Percentiles rank a stretch among this genome's conserved stretches.
Evolutionary conservation across 2,329 filamentous ascomycete genomes (phyloP).

Genomic region (Aspergillus transmontanensis): DNA sequence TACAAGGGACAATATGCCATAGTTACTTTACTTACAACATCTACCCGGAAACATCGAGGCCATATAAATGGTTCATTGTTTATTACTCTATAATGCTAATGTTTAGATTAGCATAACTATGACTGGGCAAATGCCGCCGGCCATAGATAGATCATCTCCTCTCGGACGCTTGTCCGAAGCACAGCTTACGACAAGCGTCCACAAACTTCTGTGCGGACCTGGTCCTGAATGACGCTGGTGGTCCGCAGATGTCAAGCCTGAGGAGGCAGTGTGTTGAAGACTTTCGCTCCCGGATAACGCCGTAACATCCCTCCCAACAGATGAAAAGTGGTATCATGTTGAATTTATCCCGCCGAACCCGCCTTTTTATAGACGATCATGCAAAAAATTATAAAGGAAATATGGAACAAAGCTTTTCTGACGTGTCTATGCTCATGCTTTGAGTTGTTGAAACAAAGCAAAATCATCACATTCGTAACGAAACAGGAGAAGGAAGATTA

Average conservation of each 20-base stretch:
- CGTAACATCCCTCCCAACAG: slow-evolving; percentile 44
- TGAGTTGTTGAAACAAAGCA: slow-evolving; percentile 56
- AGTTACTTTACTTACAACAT: neutral
- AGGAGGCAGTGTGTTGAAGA: slow-evolving; percentile 42
- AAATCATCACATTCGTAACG: slow-evolving; percentile 49
- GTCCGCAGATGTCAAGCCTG: slow-evolving; percentile 15
- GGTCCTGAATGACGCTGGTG: neutral
- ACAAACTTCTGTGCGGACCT: slow-evolving; percentile 3
- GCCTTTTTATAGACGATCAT: slow-evolving; percentile 37
- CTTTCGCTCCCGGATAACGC: slow-evolving; percentile 46
- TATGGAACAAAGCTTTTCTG: slow-evolving; percentile 30
- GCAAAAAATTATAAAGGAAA: slow-evolving; percentile 42
- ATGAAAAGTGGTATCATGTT: slow-evolving; percentile 53
- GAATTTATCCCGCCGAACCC: slow-evolving; percentile 48
- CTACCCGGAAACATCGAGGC: neutral
- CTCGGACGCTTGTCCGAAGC: slow-evolving; percentile 17
- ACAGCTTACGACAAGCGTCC: slow-evolving; percentile 11
- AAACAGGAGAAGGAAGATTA: slow-evolving; percentile 20
- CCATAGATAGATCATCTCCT: slow-evolving; percentile 11
- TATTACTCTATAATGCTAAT: slow-evolving; percentile 37
- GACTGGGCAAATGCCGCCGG: slow-evolving; percentile 14
- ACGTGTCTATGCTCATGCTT: slow-evolving; percentile 47
- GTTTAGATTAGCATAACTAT: slow-evolving; percentile 39
- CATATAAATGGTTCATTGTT: slow-evolving; percentile 11
- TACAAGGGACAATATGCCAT: neutral